phyloP scores from a whole-genome alignment of 1,284 basidiomycete genomes.

The Bjerkandera adusta region DNA sequence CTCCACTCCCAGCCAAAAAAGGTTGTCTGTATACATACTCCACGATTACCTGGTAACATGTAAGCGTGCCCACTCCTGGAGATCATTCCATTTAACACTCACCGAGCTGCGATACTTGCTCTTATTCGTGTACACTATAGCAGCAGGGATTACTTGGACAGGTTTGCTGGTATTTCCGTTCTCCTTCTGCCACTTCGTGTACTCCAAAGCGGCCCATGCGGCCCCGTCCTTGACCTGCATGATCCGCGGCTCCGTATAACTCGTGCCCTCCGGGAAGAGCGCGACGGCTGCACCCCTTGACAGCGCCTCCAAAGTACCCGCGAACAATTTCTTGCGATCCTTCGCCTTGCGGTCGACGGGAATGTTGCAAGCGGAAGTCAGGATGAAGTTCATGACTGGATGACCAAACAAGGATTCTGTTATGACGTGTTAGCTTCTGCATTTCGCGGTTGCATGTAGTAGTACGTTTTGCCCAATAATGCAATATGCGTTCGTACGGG shows the following conservation, averaged over 20 bases:
- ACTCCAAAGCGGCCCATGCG: slow-evolving; percentile 95
- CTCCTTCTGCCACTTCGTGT: slow-evolving; percentile 73
- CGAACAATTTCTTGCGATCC: slow-evolving; percentile 80
- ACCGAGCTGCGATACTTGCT: slow-evolving; percentile 87
- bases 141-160: slow-evolving; percentile 73
- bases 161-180: slow-evolving; percentile 38
- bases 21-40: slow-evolving; percentile 45
- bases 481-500: slow-evolving; percentile 76
- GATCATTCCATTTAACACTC: slow-evolving; percentile 28
- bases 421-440: slow-evolving; percentile 17
- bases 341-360: slow-evolving; percentile 84
- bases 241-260: slow-evolving; percentile 87
- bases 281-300: slow-evolving; percentile 80
- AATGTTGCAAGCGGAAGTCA: slow-evolving; percentile 92
- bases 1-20: background rate
- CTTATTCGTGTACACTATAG: slow-evolving; percentile 95
- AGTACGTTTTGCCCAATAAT: slow-evolving; percentile 91
- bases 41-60: slow-evolving; percentile 57
- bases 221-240: slow-evolving; percentile 95
- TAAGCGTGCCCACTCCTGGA: slow-evolving; percentile 11
- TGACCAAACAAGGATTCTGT: slow-evolving; percentile 76
- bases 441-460: slow-evolving; percentile 3
- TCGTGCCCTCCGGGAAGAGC: slow-evolving; percentile 92
- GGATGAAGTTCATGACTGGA: slow-evolving; percentile 68
- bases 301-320: slow-evolving; percentile 86